Percentiles rank a stretch among this genome's conserved stretches.
phyloP scores from a whole-genome alignment of 2,329 filamentous ascomycete genomes.

The Cladosporium cucumerinum region DNA sequence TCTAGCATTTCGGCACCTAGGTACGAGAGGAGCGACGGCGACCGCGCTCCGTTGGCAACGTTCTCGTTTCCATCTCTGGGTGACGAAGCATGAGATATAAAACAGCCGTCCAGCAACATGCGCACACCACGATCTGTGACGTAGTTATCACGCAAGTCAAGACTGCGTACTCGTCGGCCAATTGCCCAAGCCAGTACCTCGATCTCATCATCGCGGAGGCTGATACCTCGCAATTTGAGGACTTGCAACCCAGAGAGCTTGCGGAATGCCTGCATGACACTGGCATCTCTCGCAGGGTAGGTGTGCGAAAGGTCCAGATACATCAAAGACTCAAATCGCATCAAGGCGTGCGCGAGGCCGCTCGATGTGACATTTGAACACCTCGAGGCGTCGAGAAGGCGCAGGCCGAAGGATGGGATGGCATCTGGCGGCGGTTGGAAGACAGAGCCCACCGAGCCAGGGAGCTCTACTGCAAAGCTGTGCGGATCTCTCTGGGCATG shows the following conservation, averaged over 20 bases:
- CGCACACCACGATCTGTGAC: conserved; percentile 56
- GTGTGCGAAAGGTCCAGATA: conserved; percentile 57
- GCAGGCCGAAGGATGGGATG: conserved; percentile 44
- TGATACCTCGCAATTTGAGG: conserved; percentile 54
- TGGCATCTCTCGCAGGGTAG: conserved; percentile 29
- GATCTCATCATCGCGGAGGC: conserved; percentile 53
- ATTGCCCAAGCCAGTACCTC: conserved; percentile 52
- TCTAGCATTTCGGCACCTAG: conserved; percentile 39
- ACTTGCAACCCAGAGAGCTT: conserved; percentile 52
- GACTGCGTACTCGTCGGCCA: conserved; percentile 50
- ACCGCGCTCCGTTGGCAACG: conserved; percentile 18
- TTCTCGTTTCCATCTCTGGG: background rate
- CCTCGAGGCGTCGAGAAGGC: conserved; percentile 54
- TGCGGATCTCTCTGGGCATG: conserved; percentile 21
- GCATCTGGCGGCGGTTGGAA: conserved; percentile 21
- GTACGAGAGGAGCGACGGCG: conserved; percentile 34
- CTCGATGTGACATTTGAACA: conserved; percentile 58
- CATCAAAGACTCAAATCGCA: conserved; percentile 52
- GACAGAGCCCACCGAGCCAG: conserved; percentile 29
- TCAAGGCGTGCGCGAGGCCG: conserved; percentile 51
- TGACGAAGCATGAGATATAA: conserved; percentile 28
- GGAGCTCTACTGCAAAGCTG: conserved; percentile 29
- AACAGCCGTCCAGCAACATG: conserved; percentile 51
- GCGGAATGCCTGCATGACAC: conserved; percentile 47
- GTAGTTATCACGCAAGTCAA: conserved; percentile 57